Evolutionary conservation across 1,139 yeast species (phyloP).

Genomic region (Yamadazyma trypodendri): DNA sequence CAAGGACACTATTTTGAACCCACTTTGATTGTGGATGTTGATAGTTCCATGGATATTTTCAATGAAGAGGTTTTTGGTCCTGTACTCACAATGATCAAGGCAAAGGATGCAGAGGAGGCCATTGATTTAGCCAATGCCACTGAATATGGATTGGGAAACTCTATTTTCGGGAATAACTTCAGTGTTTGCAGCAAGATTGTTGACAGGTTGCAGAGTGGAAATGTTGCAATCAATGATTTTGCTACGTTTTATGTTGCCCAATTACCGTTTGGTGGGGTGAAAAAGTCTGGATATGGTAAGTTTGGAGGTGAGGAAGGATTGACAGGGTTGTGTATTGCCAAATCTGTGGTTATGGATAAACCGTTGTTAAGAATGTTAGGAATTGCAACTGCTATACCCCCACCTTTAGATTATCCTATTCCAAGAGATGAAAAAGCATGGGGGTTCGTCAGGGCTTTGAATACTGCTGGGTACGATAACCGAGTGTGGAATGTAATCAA

Average conservation of each 20-base stretch:
- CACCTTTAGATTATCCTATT: conserved; percentile 88
- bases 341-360: conserved; percentile 82
- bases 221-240: conserved; percentile 94
- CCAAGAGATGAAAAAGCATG: conserved; percentile 79
- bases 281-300: conserved; percentile 93
- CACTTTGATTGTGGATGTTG: conserved; percentile 79
- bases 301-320: conserved; percentile 97
- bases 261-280: conserved; percentile 92
- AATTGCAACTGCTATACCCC: conserved; percentile 79
- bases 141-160: conserved; percentile 86
- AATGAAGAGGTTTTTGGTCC: conserved; percentile 95
- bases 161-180: conserved; percentile 73
- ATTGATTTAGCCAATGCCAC: conserved; percentile 82
- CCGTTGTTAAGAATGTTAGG: conserved; percentile 57
- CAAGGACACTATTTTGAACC: conserved; percentile 94
- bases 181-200: conserved; percentile 61
- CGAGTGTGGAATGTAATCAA: conserved; percentile 63
- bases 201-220: conserved; percentile 69
- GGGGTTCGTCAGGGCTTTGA: conserved; percentile 79
- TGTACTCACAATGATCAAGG: conserved; percentile 73
- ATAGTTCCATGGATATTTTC: conserved; percentile 74
- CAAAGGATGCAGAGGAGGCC: conserved; percentile 64
- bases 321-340: conserved; percentile 81
- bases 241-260: conserved; percentile 95
- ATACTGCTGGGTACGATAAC: conserved; percentile 81